Conservation (phyloP, 129 eudicot genomes). For the Arctium minus region DNA sequence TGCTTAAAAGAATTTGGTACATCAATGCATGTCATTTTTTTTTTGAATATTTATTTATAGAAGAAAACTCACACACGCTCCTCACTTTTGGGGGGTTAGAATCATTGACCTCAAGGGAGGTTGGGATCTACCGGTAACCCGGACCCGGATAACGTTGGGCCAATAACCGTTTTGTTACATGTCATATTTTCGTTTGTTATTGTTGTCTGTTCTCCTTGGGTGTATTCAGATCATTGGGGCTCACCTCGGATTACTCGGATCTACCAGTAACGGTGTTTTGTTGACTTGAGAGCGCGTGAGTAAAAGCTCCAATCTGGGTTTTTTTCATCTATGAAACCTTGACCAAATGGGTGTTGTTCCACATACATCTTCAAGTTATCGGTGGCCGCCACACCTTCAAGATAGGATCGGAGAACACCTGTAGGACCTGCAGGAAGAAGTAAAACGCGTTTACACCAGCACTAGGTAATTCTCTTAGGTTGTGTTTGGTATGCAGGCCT, state of each 20-base stretch:
- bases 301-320: slow-evolving; percentile 54
- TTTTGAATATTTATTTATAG: too few relatives aligned
- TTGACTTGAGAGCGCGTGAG: slow-evolving; percentile 26
- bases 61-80: background rate
- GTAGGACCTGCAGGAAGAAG: slow-evolving; percentile 53
- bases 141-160: background rate
- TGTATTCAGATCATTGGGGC: background rate
- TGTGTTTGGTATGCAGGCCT: background rate
- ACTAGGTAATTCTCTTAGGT: background rate
- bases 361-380: slow-evolving; percentile 54
- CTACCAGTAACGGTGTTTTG: background rate
- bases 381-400: slow-evolving; percentile 47
- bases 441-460: background rate
- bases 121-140: background rate
- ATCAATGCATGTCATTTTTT: background rate
- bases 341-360: slow-evolving; percentile 72
- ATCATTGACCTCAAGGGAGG: too few relatives aligned
- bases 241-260: background rate
- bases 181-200: background rate
- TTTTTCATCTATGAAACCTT: slow-evolving; percentile 49
- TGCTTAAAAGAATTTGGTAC: background rate
- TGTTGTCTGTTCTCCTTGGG: background rate
- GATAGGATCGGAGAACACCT: slow-evolving; percentile 60
- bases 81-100: background rate
- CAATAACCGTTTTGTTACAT: background rate